These are phyloP conservation scores for Agarophyton chilense DNA, from an alignment of 23 red algal genomes.

Conservation along the genomic window DNA sequence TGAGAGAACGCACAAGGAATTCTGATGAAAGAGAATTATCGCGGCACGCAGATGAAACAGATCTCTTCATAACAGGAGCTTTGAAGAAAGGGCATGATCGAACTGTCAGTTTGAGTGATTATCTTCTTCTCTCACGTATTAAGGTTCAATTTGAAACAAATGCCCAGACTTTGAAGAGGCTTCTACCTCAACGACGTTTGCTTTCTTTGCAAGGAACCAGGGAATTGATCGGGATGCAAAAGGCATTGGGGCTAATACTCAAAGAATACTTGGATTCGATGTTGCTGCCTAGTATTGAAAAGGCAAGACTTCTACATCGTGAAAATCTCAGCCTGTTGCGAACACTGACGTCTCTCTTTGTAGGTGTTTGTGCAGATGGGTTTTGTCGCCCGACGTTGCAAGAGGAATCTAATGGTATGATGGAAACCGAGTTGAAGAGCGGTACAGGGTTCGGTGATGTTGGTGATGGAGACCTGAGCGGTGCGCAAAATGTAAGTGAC, in stretches of 20 bases:
- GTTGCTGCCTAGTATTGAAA: slow-evolving; percentile 20
- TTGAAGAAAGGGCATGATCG: background rate
- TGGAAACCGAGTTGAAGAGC: slow-evolving; percentile 10
- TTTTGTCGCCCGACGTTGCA: slow-evolving; percentile 59
- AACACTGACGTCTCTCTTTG: slow-evolving; percentile 63
- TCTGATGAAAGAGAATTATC: background rate
- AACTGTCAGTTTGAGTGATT: background rate
- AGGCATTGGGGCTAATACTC: slow-evolving; percentile 17
- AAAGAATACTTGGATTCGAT: slow-evolving; percentile 16
- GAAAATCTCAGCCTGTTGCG: slow-evolving; percentile 36
- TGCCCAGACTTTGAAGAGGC: background rate
- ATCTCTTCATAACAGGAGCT: background rate
- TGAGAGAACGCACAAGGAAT: no score
- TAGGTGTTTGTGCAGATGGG: slow-evolving; percentile 69
- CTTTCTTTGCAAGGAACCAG: background rate
- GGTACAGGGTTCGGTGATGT: slow-evolving; percentile 85
- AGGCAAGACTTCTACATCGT: slow-evolving; percentile 9
- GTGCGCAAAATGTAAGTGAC: slow-evolving; percentile 80
- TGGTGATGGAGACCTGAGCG: slow-evolving; percentile 60
- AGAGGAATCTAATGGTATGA: background rate
- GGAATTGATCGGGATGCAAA: slow-evolving; percentile 13
- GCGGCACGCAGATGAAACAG: background rate
- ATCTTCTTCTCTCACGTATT: background rate
- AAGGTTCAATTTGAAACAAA: background rate
- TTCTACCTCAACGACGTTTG: background rate